Conservation (phyloP, 2,329 filamentous ascomycete species). For the Colletotrichum sp. region DNA sequence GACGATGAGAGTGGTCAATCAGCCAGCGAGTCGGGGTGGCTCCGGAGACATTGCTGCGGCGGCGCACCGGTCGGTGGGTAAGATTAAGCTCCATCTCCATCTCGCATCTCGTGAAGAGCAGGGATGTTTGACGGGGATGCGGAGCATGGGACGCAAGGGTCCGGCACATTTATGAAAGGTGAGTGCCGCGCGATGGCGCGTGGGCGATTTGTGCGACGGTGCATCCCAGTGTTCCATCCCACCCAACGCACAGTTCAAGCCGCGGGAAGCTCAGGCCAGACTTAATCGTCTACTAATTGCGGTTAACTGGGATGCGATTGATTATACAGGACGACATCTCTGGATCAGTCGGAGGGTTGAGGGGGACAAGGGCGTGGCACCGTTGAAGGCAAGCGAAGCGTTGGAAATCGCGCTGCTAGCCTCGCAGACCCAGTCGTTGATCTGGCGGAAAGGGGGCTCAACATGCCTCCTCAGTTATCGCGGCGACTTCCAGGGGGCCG, state of each 20-base stretch:
- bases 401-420: constrained; percentile 5
- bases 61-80: constrained; percentile 19
- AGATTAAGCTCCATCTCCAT: constrained; percentile 22
- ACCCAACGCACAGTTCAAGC: constrained; percentile 1
- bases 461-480: background rate
- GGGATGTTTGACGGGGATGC: constrained; percentile 13
- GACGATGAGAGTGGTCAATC: background rate
- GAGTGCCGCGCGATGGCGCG: constrained; percentile 9
- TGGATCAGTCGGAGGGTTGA: background rate
- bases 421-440: background rate
- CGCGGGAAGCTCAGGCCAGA: constrained; percentile 11
- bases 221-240: background rate
- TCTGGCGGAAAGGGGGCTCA: constrained; percentile 4
- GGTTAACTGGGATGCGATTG: background rate
- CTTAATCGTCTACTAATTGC: background rate
- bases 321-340: background rate
- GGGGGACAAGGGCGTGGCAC: background rate
- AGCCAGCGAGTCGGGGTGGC: constrained; percentile 12
- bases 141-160: constrained; percentile 14
- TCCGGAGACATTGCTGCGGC: constrained; percentile 15
- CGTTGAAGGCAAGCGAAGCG: background rate
- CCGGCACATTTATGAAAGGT: constrained; percentile 1
- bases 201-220: constrained; percentile 9
- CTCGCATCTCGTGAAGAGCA: constrained; percentile 14
- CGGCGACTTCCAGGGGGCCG: background rate